phyloP scores from a whole-genome alignment of 176 grass and related monocot species.

The Lolium rigidum region DNA sequence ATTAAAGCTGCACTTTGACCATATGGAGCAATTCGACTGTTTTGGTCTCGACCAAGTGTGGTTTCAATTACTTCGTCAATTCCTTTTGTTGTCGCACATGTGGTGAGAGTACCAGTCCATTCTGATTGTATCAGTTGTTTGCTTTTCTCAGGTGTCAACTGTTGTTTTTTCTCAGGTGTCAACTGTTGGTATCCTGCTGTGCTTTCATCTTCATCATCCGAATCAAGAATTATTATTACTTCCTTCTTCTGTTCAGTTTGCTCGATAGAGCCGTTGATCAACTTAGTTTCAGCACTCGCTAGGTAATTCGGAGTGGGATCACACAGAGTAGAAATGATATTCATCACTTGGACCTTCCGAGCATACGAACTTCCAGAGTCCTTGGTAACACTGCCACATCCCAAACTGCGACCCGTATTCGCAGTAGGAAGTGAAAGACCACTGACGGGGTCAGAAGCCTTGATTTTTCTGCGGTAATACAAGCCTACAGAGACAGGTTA shows the following conservation, averaged over 20 bases:
- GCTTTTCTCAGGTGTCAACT: slow-evolving; percentile 28
- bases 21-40: slow-evolving; percentile 61
- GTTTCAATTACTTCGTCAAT: slow-evolving; percentile 42
- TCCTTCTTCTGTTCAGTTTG: slow-evolving; percentile 44
- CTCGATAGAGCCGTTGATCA: slow-evolving; percentile 8
- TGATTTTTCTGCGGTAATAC: slow-evolving; percentile 44
- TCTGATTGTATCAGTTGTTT: slow-evolving; percentile 34
- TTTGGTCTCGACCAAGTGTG: slow-evolving; percentile 37
- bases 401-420: slow-evolving; percentile 36
- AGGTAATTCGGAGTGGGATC: slow-evolving; percentile 28
- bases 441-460: slow-evolving; percentile 27
- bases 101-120: slow-evolving; percentile 22
- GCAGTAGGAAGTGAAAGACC: slow-evolving; percentile 46
- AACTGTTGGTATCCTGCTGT: slow-evolving; percentile 19
- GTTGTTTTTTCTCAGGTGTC: slow-evolving; percentile 30
- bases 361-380: slow-evolving; percentile 52
- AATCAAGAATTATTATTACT: slow-evolving; percentile 75
- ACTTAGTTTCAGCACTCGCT: slow-evolving; percentile 20
- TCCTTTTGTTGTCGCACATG: slow-evolving; percentile 34
- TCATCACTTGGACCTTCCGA: slow-evolving; percentile 53
- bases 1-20: slow-evolving; percentile 39
- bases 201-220: slow-evolving; percentile 82
- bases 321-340: slow-evolving; percentile 60
- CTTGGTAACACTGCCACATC: slow-evolving; percentile 58
- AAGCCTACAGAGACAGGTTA: slow-evolving; percentile 34